phyloP scores from a whole-genome alignment of 2,329 filamentous ascomycete genomes.

The Cladosporium oxysporum region DNA sequence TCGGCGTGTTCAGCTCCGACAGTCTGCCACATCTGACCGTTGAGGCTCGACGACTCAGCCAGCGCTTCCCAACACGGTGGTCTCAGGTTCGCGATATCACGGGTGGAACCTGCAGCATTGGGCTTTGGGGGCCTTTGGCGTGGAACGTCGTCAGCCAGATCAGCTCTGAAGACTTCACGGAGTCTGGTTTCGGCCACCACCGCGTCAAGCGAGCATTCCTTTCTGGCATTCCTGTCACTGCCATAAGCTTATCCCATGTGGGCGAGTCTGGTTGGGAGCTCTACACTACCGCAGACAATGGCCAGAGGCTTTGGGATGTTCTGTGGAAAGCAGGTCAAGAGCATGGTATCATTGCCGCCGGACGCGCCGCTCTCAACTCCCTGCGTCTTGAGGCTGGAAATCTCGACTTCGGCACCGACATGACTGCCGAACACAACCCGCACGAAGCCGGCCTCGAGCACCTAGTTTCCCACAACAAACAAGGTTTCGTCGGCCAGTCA shows the following conservation, averaged over 20 bases:
- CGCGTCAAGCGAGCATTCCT: conserved; percentile 53
- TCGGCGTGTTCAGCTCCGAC: conserved; percentile 58
- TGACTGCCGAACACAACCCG: conserved; percentile 63
- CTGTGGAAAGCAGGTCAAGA: conserved; percentile 57
- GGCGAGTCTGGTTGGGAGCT: conserved; percentile 66
- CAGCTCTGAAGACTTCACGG: conserved; percentile 49
- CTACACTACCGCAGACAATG: conserved; percentile 61
- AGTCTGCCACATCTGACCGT: conserved; percentile 57
- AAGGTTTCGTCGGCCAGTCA: conserved; percentile 53
- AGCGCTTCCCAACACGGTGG: conserved; percentile 44
- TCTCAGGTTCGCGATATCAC: conserved; percentile 61
- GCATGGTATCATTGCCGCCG: conserved; percentile 60
- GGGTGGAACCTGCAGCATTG: conserved; percentile 60
- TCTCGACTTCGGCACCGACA: conserved; percentile 58
- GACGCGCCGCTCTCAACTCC: conserved; percentile 59
- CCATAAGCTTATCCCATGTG: conserved; percentile 60
- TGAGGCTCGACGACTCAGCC: conserved; percentile 54
- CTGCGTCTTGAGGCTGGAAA: conserved; percentile 63
- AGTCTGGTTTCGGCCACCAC: conserved; percentile 53
- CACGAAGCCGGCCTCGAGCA: conserved; percentile 59
- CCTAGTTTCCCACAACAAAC: conserved; percentile 52
- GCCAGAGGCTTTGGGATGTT: conserved; percentile 60
- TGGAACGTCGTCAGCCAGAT: conserved; percentile 52
- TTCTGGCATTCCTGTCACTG: conserved; percentile 58
- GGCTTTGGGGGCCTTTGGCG: conserved; percentile 62